Base-by-base conservation (phyloP, 78 protist species). In the Planoprotostelium fungivorum region DNA sequence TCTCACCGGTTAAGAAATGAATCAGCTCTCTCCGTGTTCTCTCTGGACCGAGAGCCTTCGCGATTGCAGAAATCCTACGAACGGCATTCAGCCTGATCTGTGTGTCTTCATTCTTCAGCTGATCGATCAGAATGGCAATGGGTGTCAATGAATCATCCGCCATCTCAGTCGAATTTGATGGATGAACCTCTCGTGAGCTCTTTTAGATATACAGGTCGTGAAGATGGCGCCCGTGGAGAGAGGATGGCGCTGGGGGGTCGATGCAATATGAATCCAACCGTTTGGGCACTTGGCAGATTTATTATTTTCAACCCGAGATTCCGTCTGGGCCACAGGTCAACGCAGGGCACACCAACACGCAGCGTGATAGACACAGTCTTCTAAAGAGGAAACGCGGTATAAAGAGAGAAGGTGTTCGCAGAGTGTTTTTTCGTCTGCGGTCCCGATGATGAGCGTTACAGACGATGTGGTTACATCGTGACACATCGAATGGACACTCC, bases 11-110 rank as follows among this genome's bases (percentile, higher is more conserved):
- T 31, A 98, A 93, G 88, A 96, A 98, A 9, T 99, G 99, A 10
- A 98, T 90, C 35, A 98, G 94, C 90, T 98, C 99, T 28, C 38
- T 9, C 29, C 99, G 94, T 0, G 99, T 98, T 38, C 99, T 93
- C 83, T 98, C 98, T 36, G 94, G 93, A 35, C 99, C 99, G 0
- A 98, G 95, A 0, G 99, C 99, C 0, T 92, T 84, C 1, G 99
- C 98, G 87, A 98, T 98, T 35, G 98, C 95, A 36, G 93, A 84
- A 23, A 98, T 89, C 35, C 97, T 96, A 35, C 95, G 89, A 23
- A 98, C 90, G 29, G 99, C 87, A 36, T 97, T 97, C 16, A 98
- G 90, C 36, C 99, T 95, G 36, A 95, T 86, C 63, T 97, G 99
- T 0, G 95, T 87, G 89, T 98, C 99, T 1, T 98, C 99, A 91